Evolutionary conservation across 352 stramenopile species (phyloP), one percentile per base, ranked within the genome.

Genomic region (Achlya hypogyna): DNA sequence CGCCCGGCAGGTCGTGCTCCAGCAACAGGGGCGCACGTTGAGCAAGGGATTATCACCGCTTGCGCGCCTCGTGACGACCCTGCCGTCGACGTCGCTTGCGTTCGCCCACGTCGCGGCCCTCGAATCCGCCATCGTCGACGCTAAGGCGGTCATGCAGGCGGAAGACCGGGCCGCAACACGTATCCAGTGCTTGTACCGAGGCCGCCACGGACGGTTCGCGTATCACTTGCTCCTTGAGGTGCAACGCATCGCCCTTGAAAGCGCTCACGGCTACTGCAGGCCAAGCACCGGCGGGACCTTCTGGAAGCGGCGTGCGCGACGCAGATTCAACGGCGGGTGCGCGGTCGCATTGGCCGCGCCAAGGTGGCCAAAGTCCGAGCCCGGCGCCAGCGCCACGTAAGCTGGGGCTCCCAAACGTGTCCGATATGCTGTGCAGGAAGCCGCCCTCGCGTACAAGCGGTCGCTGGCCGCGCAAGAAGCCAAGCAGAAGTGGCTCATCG

Each of bases 401-500:
- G 31, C 6, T 27, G 6, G 25, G 20, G 25, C 31, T 22, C 8
- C 16, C 29, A 56, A 20, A 56, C 12, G 38, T 18, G 38, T 10
- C 38, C n/a, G 12, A 45, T 9, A 10, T 20, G 8, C 2, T 10
- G 25, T n/a, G n/a, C 31, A 56, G 49, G 49, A 56, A 20, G 25
- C 49, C 12, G 31, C 49, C 2, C 49, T 56, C 25, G 49, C 49
- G 31, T 56, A 56, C 31, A 56, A 56, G 31, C 25, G 49, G 31
- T 31, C 49, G 25, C 25, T 56, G 14, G 31, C 28, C 8, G 47
- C 47, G 12, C 29, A 23, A 2, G 60, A 67, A 38, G 60, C 22
- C 20, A 67, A 67, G 28, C 29, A 67, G 16, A 67, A 58, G 47
- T 67, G 60, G 60, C 27, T 58, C 32, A 38, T 51, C 22, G 28